Evolutionary conservation across 495 filamentous ascomycete species (phyloP), one percentile per base, ranked within the genome.

Genomic region (Geopyxis carbonaria): DNA sequence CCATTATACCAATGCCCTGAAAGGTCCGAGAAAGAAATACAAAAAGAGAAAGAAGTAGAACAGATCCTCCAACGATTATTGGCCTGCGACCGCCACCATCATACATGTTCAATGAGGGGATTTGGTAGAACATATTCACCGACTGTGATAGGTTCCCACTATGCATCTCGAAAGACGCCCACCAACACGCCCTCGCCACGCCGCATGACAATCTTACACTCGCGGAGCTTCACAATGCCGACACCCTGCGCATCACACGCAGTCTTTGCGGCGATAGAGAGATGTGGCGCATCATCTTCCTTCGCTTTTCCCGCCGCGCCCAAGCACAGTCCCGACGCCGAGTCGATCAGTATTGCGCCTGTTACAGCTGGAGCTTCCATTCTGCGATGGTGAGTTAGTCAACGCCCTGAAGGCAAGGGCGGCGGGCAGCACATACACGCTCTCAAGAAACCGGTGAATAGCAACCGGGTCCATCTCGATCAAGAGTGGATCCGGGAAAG

Each of bases 281-380:
- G 34, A 36, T 48, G 57, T n/a, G 55, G 48, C 33, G 55, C 55
- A 43, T 58, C 55, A 15, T 50, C 47, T 25, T 58, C 55, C 2
- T 40, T 48, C 13, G 55, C 55, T 30, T 55, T 55, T n/a, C 53
- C 53, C 1, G 44, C 42, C 8, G 53, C 53, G 21, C 56, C 56
- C 15, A 58, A 29, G 29, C 56, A 58, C 25, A 58, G 55, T 3
- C 56, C 56, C 0, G 39, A 45, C 7, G 45, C 41, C 18, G 46
- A 43, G 27, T 58, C 51, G 16, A 58, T 53, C 33, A 58, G 42
- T 31, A 58, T 46, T 14, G 56, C 56, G 19, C 56, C 56, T 20
- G 46, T 42, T 22, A 58, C 48, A n/a, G 44, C 36, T 14, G 52
- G 50, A 10, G 50, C 40, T n/a, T 44, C 41, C 56, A 58, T 58